Percentiles rank a stretch among this genome's conserved stretches.
These are phyloP conservation scores for Batkoa obscura DNA, from an alignment of 371 early-diverging fungal genomes.

Conservation along the genomic window DNA sequence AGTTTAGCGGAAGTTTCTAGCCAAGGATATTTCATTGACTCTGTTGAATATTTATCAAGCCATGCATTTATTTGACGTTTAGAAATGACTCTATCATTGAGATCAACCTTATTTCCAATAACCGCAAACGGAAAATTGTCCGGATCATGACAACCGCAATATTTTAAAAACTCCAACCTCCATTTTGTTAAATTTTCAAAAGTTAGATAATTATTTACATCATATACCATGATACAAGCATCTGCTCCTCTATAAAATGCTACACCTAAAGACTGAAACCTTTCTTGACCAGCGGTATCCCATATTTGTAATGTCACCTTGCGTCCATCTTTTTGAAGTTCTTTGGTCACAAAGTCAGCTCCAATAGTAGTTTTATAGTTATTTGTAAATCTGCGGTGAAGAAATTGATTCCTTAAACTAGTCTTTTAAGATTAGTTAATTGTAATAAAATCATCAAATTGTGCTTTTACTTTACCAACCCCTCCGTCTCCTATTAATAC, in stretches of 20 bases:
- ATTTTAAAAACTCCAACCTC: conserved; percentile 80
- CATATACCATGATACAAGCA: conserved; percentile 79
- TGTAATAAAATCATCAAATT: neutral
- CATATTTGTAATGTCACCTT: conserved; percentile 31
- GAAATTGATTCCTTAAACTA: conserved; percentile 30
- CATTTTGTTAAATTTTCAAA: conserved; percentile 73
- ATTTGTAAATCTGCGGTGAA: conserved; percentile 79
- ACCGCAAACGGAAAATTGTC: conserved; percentile 78
- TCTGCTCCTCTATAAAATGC: conserved; percentile 87
- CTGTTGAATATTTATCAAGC: neutral
- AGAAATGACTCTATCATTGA: conserved; percentile 66
- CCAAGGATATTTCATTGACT: conserved; percentile 39
- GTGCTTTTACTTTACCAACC: conserved; percentile 50
- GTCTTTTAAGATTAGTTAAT: conserved; percentile 16
- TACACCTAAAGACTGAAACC: conserved; percentile 76
- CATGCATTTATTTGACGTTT: conserved; percentile 12
- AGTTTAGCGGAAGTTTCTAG: conserved; percentile 86
- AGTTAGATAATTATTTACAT: conserved; percentile 60
- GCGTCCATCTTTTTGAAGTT: conserved; percentile 55
- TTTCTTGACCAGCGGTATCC: conserved; percentile 66
- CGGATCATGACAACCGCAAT: conserved; percentile 63
- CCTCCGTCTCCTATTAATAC: conserved; percentile 70
- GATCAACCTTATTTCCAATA: conserved; percentile 90
- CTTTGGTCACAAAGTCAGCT: conserved; percentile 93
- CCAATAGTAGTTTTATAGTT: conserved; percentile 98